Evolutionary conservation across 2,329 filamentous ascomycete genomes (phyloP), one percentile per base, ranked within the genome.

Genomic region (Pseudodiploospora longispora): DNA sequence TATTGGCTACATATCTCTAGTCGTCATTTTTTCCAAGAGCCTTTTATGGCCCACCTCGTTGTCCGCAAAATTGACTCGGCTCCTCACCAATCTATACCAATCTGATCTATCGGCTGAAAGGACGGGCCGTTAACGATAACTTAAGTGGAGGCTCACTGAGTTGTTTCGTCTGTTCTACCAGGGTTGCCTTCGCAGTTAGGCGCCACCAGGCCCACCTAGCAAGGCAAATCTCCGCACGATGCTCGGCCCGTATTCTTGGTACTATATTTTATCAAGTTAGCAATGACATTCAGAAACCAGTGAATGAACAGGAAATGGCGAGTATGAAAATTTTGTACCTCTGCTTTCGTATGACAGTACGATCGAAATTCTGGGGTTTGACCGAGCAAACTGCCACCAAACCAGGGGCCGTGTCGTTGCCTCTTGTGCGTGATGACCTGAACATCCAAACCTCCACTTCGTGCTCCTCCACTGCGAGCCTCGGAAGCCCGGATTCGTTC

Each of bases 291-390:
- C 19, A 19, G 27, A n/a, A 19, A 19, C 19, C 19, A 19, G 19
- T 19, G 19, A 19, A 19, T 19, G 19, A 19, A 19, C 5, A 1
- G 6, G 10, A 5, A 6, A 6, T 5, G 12, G 3, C 1, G 5
- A 27, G 12, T n/a, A 3, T 39, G 19, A 19, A 19, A 19, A 27
- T 6, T 27, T 57, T 72, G 55, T 60, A 80, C 77, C 73, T 82
- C 79, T 30, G 80, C 82, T 74, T 93, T 93, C 46, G 87, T 98
- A 69, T 98, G 94, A 72, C 93, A 98, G 71, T 97, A 98, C 61
- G 89, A 96, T 64, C 88, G 82, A 76, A 98, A 98, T 68, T 98
- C 94, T 4, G 94, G 91, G 6, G 93, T 98, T 72, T 97, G 91
- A 44, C 91, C 94, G 49, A 98, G 74, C 68, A 98, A 75, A 70